Evolutionary conservation across 1,139 yeast genomes (phyloP).

Genomic region (Saccharomyces hybrid): DNA sequence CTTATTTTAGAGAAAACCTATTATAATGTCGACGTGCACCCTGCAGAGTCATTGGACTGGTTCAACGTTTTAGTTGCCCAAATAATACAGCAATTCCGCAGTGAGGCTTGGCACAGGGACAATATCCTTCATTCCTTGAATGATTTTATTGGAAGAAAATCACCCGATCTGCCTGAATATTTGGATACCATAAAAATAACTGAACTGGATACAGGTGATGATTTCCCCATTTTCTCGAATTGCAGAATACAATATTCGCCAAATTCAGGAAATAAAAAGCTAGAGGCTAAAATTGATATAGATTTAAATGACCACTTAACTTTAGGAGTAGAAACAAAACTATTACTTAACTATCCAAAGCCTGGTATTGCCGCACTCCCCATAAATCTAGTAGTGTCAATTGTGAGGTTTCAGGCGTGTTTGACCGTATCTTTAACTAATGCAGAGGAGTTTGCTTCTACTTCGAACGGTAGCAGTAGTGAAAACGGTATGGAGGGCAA

Average conservation of each 20-base stretch:
- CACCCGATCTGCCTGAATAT: constrained; percentile 58
- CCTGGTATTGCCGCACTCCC: constrained; percentile 83
- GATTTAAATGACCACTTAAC: constrained; percentile 87
- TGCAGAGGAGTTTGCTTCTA: constrained; percentile 41
- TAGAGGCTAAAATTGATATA: constrained; percentile 91
- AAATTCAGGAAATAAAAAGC: constrained; percentile 34
- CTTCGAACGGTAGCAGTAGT: constrained; percentile 35
- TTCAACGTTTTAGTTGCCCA: constrained; percentile 91
- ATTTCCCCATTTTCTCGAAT: constrained; percentile 89
- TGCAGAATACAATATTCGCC: constrained; percentile 68
- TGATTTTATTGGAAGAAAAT: constrained; percentile 37
- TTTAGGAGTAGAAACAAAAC: constrained; percentile 76
- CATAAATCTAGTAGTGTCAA: constrained; percentile 72
- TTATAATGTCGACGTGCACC: constrained; percentile 81
- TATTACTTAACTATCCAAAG: constrained; percentile 77
- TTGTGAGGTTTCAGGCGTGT: constrained; percentile 90
- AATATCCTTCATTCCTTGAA: constrained; percentile 75
- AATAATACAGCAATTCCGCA: constrained; percentile 74
- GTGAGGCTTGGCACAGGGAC: constrained; percentile 78
- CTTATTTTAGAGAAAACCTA: constrained; percentile 81
- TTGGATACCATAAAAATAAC: constrained; percentile 71
- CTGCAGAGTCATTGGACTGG: constrained; percentile 93
- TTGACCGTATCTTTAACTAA: constrained; percentile 57
- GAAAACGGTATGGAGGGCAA: constrained; percentile 18
- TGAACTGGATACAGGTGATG: constrained; percentile 90